These are phyloP conservation scores for Xylaria polymorpha DNA, from an alignment of 2,329 filamentous ascomycete species.

Conservation along the genomic window DNA sequence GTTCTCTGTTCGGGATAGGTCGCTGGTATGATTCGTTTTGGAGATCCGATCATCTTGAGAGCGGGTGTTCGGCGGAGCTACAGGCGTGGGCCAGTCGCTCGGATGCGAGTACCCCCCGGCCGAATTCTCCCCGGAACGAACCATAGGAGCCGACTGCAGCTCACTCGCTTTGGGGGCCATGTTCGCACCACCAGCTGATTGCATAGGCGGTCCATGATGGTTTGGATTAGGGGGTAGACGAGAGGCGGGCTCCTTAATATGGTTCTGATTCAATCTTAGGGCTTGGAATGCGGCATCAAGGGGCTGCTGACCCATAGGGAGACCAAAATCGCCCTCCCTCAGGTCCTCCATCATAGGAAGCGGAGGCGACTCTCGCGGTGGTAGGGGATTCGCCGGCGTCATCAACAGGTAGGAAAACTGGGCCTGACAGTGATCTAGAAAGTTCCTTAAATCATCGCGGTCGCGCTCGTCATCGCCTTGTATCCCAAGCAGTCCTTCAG, in stretches of 20 bases:
- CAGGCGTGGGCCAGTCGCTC: slow-evolving; percentile 47
- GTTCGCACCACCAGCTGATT: slow-evolving; percentile 53
- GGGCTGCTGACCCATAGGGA: slow-evolving; percentile 57
- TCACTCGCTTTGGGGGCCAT: slow-evolving; percentile 54
- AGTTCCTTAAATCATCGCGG: slow-evolving; percentile 66
- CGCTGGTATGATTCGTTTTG: slow-evolving; percentile 54
- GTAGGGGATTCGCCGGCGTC: slow-evolving; percentile 72
- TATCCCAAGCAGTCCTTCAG: slow-evolving; percentile 53
- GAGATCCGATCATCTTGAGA: slow-evolving; percentile 45
- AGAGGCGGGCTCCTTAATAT: slow-evolving; percentile 63
- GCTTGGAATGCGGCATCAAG: slow-evolving; percentile 52
- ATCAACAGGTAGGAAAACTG: slow-evolving; percentile 77
- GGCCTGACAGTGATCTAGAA: slow-evolving; percentile 72
- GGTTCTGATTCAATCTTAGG: slow-evolving; percentile 64
- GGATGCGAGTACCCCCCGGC: slow-evolving; percentile 54
- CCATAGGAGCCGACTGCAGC: slow-evolving; percentile 61
- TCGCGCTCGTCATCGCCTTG: slow-evolving; percentile 57
- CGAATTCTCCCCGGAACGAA: slow-evolving; percentile 64
- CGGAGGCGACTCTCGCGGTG: slow-evolving; percentile 71
- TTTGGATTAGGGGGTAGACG: slow-evolving; percentile 64
- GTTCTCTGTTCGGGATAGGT: slow-evolving; percentile 56
- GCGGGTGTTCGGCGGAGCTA: slow-evolving; percentile 39
- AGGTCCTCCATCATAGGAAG: slow-evolving; percentile 69
- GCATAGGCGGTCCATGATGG: slow-evolving; percentile 68
- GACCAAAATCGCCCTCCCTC: slow-evolving; percentile 65